Conservation (phyloP, 108 stramenopile species). For the Conticribra weissflogii region DNA sequence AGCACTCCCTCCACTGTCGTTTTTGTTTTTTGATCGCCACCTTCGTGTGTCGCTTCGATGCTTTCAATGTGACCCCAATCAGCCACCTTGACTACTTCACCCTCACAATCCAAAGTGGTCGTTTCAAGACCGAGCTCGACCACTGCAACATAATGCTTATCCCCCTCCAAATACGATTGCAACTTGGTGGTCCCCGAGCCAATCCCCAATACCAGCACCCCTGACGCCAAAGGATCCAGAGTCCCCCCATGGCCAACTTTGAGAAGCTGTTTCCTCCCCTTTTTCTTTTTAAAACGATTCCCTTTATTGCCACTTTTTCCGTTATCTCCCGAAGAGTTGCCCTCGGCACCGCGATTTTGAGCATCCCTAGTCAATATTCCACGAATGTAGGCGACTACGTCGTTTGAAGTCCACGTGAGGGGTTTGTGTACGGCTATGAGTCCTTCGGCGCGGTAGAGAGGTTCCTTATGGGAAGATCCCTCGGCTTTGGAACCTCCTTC, state of each 20-base stretch:
- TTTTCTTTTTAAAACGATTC: conserved; percentile 32
- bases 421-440: conserved; percentile 92
- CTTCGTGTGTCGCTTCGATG: not conserved
- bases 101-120: conserved; percentile 86
- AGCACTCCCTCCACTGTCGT: conserved; percentile 41
- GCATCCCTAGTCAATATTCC: conserved; percentile 75
- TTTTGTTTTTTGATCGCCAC: not conserved
- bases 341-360: conserved; percentile 54
- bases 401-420: conserved; percentile 84
- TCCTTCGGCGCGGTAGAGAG: conserved; percentile 75
- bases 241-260: conserved; percentile 97
- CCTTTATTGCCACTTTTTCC: conserved; percentile 18
- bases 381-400: conserved; percentile 87
- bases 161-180: conserved; percentile 76
- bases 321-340: not conserved
- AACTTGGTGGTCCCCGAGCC: conserved; percentile 85
- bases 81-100: conserved; percentile 56
- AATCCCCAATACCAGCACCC: conserved; percentile 93
- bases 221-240: conserved; percentile 93
- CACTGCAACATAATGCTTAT: conserved; percentile 79
- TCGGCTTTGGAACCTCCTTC: not conserved
- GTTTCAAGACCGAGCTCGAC: conserved; percentile 83
- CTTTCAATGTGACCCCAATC: conserved; percentile 64
- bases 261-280: conserved; percentile 42
- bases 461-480: not conserved